Evolutionary conservation across 2,329 filamentous ascomycete genomes (phyloP), one percentile per base, ranked within the genome.

Genomic region (Hymenoscyphus fraxineus): DNA sequence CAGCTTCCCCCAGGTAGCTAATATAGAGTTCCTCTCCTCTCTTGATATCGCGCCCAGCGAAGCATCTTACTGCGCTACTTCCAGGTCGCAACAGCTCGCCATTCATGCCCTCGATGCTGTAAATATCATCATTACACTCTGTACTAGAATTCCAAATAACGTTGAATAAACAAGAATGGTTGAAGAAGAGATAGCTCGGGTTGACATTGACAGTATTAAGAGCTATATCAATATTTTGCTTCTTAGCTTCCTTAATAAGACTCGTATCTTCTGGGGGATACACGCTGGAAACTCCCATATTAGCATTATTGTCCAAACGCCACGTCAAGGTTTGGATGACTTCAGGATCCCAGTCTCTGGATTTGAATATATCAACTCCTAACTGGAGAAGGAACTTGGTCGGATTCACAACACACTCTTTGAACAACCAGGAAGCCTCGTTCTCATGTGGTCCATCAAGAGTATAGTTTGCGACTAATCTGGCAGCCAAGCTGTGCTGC

Each of bases 21-120:
- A 75, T 74, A 12, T 67, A 71, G 3, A 72, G 44, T 57, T 75
- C 69, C 22, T 75, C 73, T 0, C 68, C 72, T 15, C 69, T 67
- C 55, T 67, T 67, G 16, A 75, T 70, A 54, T 71, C 60, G 35
- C 64, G 55, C 0, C n/a, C 38, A 0, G 72, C 72, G 1, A 51
- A 41, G 32, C 71, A 72, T 32, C 64, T 68, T 0, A 73, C 67
- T 0, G 67, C 64, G 1, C 59, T 65, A 32, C 62, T 67, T 6
- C 73, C 72, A 6, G 69, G 68, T 38, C 61, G 65, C 12, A 69
- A 15, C 2, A 70, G 44, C 9, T 58, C 31, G 4, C 65, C 67
- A 0, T 39, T 39, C 31, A 19, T 44, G 9, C 56, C 68, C 13
- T 31, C 31, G 9, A 70, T 39, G 62, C 59, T 61, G 0, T 32